These are phyloP conservation scores for Neurospora cerealis DNA, from an alignment of 495 filamentous ascomycete species.

Conservation along the genomic window DNA sequence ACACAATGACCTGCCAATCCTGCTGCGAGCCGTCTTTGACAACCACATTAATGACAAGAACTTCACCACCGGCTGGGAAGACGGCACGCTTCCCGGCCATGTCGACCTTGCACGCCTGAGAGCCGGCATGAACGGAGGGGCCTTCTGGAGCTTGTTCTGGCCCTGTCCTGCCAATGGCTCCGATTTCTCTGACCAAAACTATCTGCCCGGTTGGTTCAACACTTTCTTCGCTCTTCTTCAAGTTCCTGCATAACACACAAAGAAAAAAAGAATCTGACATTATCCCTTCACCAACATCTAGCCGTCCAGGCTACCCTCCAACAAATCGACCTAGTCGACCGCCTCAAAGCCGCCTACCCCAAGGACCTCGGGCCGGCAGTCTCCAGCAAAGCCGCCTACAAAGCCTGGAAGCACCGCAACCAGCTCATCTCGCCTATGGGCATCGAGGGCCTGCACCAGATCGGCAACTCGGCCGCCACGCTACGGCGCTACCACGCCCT, in stretches of 20 bases:
- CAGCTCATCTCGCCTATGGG: constrained; percentile 58
- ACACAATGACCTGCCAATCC: constrained; percentile 79
- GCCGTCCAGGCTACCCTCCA: constrained; percentile 61
- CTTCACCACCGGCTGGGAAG: constrained; percentile 59
- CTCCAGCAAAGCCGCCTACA: constrained; percentile 47
- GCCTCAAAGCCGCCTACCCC: constrained; percentile 60
- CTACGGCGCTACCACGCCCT: constrained; percentile 64
- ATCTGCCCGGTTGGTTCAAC: constrained; percentile 33
- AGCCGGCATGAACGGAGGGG: constrained; percentile 53
- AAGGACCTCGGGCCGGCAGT: constrained; percentile 51
- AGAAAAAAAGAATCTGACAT: background rate
- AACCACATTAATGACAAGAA: constrained; percentile 70
- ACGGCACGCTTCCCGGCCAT: constrained; percentile 58
- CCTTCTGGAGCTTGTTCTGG: constrained; percentile 88
- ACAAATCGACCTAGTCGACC: constrained; percentile 72
- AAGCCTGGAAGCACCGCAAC: constrained; percentile 45
- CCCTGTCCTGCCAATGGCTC: constrained; percentile 61
- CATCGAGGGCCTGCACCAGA: constrained; percentile 91
- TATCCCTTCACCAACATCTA: background rate
- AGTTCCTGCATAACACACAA: background rate
- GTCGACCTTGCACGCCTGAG: constrained; percentile 66
- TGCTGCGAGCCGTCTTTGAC: constrained; percentile 53
- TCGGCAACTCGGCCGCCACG: constrained; percentile 74
- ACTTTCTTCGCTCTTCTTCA: background rate
- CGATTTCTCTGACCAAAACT: constrained; percentile 66